Conservation (phyloP, 495 filamentous ascomycete species). For the Neurospora sp. region DNA sequence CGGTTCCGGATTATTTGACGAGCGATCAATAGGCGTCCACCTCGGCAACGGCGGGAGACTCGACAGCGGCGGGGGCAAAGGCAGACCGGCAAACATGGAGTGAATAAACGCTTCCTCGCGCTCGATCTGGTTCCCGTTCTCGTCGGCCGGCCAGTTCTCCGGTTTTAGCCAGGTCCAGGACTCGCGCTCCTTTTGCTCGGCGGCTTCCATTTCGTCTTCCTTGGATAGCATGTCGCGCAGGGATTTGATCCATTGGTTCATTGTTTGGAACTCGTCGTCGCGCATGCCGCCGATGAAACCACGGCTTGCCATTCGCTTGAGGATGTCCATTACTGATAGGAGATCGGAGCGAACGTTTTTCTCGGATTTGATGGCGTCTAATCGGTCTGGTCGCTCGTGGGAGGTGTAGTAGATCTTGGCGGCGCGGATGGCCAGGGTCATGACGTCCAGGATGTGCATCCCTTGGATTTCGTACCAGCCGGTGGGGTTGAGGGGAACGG, state of each 20-base stretch:
- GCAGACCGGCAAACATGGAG: slow-evolving; percentile 39
- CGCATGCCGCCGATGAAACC: slow-evolving; percentile 80
- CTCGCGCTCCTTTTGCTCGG: slow-evolving; percentile 58
- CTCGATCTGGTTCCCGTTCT: slow-evolving; percentile 55
- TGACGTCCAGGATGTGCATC: slow-evolving; percentile 79
- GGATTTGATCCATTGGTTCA: slow-evolving; percentile 64
- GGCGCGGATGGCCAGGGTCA: slow-evolving; percentile 86
- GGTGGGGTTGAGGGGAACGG: background rate
- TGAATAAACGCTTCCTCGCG: slow-evolving; percentile 77
- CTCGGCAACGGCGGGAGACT: slow-evolving; percentile 47
- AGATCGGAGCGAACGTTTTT: slow-evolving; percentile 70
- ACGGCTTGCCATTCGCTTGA: slow-evolving; percentile 81
- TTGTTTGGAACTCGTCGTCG: slow-evolving; percentile 58
- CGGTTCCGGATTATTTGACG: slow-evolving; percentile 30
- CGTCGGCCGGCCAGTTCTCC: slow-evolving; percentile 50
- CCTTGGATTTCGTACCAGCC: slow-evolving; percentile 84
- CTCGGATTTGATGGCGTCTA: slow-evolving; percentile 80
- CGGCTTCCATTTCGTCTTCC: slow-evolving; percentile 65
- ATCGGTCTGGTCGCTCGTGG: slow-evolving; percentile 68
- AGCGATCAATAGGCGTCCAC: slow-evolving; percentile 51
- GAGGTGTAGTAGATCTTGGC: slow-evolving; percentile 92
- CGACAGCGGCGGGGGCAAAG: slow-evolving; percentile 17
- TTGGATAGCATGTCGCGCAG: slow-evolving; percentile 63
- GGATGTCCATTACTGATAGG: slow-evolving; percentile 72
- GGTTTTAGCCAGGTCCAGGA: slow-evolving; percentile 70